phyloP scores from a whole-genome alignment of 1,284 basidiomycete species.

The Sanghuangporus weigelae region DNA sequence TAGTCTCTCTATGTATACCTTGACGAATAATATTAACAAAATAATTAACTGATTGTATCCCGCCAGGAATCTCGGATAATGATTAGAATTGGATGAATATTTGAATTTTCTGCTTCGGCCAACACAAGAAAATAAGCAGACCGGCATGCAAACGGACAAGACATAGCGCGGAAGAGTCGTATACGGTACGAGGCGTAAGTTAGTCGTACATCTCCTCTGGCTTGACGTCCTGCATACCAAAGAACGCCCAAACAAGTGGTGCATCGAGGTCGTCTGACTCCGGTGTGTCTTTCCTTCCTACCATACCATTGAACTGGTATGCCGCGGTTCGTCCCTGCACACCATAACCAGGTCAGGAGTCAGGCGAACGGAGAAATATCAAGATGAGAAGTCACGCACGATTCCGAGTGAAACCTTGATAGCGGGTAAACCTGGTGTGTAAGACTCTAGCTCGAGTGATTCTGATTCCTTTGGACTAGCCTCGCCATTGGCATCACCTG shows the following conservation, averaged over 20 bases:
- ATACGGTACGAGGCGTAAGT: background rate
- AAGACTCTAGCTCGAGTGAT: constrained; percentile 42
- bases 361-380: background rate
- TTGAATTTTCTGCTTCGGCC: too few species aligned
- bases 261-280: constrained; percentile 44
- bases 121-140: too few species aligned
- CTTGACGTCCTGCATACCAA: constrained; percentile 30
- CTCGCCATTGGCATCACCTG: constrained; percentile 8
- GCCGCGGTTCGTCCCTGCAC: constrained; percentile 34
- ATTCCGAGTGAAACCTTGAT: constrained; percentile 72
- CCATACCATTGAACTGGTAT: constrained; percentile 41
- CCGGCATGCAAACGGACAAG: too few species aligned
- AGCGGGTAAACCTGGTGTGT: constrained; percentile 50
- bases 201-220: constrained; percentile 29
- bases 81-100: background rate
- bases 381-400: constrained; percentile 28
- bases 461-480: constrained; percentile 12
- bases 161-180: background rate
- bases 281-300: constrained; percentile 37
- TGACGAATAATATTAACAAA: too few species aligned
- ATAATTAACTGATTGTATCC: too few species aligned
- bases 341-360: background rate
- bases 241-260: constrained; percentile 39
- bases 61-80: too few species aligned
- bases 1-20: background rate